Percentiles rank a stretch among this genome's conserved stretches.
These are phyloP conservation scores for Albizia julibrissin DNA, from an alignment of 306 rosid species.

Conservation along the genomic window DNA sequence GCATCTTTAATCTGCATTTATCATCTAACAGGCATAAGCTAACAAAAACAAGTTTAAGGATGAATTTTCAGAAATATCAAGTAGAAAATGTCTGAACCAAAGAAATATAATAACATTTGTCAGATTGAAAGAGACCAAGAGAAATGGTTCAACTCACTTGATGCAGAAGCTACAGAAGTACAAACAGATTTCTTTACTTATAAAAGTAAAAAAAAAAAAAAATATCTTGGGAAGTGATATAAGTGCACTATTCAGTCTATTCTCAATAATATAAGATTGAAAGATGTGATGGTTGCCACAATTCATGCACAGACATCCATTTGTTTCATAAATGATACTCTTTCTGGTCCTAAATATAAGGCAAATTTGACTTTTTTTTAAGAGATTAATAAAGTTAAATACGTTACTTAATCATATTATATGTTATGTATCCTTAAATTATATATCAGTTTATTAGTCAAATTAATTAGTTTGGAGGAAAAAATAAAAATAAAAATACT, in stretches of 20 bases:
- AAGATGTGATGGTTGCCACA: not conserved
- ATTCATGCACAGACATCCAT: not conserved
- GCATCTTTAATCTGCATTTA: constrained; percentile 91
- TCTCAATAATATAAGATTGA: not conserved
- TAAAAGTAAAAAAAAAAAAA: not conserved
- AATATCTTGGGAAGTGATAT: not conserved
- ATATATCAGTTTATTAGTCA: no score
- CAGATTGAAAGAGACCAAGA: not conserved
- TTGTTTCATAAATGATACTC: not conserved
- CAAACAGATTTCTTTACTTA: constrained; percentile 13
- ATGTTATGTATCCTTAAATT: no score
- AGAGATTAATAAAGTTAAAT: no score
- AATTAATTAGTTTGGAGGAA: no score
- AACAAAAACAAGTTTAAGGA: not conserved
- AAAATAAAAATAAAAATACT: no score
- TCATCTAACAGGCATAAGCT: constrained; percentile 11
- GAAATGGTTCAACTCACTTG: not conserved
- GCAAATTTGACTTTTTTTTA: no score
- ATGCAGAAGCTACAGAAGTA: constrained; percentile 17
- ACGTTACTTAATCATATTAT: no score
- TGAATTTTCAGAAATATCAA: not conserved
- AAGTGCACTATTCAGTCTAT: not conserved
- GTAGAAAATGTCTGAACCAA: not conserved
- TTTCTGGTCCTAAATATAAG: no score
- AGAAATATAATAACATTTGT: not conserved